Evolutionary conservation across 1,284 basidiomycete genomes (phyloP).

Genomic region (Cutaneotrichosporon sp.): DNA sequence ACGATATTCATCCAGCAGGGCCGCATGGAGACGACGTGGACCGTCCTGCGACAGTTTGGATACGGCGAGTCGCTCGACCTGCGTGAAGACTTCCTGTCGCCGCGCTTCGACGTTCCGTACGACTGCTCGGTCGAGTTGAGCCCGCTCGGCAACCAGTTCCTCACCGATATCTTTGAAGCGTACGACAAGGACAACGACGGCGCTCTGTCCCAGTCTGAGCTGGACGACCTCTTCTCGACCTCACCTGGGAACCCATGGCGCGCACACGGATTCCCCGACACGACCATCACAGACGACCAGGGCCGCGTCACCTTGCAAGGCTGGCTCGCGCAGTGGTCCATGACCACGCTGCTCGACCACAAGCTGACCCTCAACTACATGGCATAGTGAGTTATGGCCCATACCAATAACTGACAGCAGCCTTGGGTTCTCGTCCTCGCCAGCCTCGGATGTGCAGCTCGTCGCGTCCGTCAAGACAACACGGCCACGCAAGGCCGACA

Average conservation of each 20-base stretch:
- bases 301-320: constrained; percentile 92
- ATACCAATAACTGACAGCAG: constrained; percentile 18
- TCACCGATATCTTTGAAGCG: constrained; percentile 94
- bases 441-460: constrained; percentile 54
- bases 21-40: constrained; percentile 96
- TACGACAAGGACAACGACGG: constrained; percentile 98
- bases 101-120: constrained; percentile 86
- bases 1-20: constrained; percentile 97
- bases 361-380: constrained; percentile 90
- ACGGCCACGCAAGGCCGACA: constrained; percentile 76
- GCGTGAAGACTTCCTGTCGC: constrained; percentile 80
- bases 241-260: constrained; percentile 94
- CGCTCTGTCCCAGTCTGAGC: constrained; percentile 78
- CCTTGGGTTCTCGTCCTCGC: constrained; percentile 53
- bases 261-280: constrained; percentile 80
- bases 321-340: constrained; percentile 99
- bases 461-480: constrained; percentile 79
- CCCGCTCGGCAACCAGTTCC: constrained; percentile 91
- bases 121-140: constrained; percentile 95
- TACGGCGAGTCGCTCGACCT: constrained; percentile 92
- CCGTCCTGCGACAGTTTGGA: constrained; percentile 88
- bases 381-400: constrained; percentile 64
- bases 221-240: constrained; percentile 86
- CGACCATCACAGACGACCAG: constrained; percentile 82
- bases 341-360: constrained; percentile 93